Conservation (phyloP, 2,329 filamentous ascomycete species). For the Corniculantispora saksenae region DNA sequence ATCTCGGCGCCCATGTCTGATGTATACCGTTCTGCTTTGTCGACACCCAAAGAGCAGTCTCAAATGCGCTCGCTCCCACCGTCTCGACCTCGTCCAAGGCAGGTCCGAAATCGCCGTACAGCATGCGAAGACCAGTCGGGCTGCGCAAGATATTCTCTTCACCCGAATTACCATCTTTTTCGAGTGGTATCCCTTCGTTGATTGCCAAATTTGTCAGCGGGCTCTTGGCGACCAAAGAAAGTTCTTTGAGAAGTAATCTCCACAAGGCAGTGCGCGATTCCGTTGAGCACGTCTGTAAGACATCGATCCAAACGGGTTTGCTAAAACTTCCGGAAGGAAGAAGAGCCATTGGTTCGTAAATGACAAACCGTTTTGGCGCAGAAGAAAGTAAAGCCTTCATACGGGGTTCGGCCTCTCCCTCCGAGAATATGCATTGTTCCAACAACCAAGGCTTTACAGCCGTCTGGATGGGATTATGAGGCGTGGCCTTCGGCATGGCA, state of each 20-base stretch:
- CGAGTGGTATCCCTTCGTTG: slow-evolving; percentile 62
- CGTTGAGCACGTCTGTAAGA: slow-evolving; percentile 33
- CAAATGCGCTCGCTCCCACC: slow-evolving; percentile 56
- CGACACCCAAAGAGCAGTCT: slow-evolving; percentile 73
- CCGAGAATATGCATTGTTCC: slow-evolving; percentile 10
- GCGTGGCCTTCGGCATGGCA: slow-evolving; percentile 18
- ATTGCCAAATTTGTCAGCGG: slow-evolving; percentile 58
- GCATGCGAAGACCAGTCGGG: slow-evolving; percentile 67
- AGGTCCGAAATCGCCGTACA: slow-evolving; percentile 76
- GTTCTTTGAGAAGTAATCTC: slow-evolving; percentile 46
- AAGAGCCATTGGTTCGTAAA: slow-evolving; percentile 63
- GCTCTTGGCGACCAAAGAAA: slow-evolving; percentile 44
- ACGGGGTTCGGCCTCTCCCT: slow-evolving; percentile 19
- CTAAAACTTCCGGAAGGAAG: slow-evolving; percentile 61
- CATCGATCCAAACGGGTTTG: slow-evolving; percentile 38
- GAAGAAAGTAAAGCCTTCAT: slow-evolving; percentile 36
- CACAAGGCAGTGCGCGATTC: slow-evolving; percentile 44
- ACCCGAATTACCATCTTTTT: slow-evolving; percentile 28
- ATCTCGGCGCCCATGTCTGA: slow-evolving; percentile 84
- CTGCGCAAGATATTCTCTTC: slow-evolving; percentile 71
- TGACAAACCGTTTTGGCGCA: slow-evolving; percentile 59
- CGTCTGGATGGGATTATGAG: slow-evolving; percentile 32
- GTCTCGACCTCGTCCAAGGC: slow-evolving; percentile 25
- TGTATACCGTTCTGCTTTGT: slow-evolving; percentile 76
- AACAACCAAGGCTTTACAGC: slow-evolving; percentile 34